Evolutionary conservation across 129 eudicot genomes (phyloP), one percentile per base, ranked within the genome.

Genomic region (Chrysanthemum makinoi): DNA sequence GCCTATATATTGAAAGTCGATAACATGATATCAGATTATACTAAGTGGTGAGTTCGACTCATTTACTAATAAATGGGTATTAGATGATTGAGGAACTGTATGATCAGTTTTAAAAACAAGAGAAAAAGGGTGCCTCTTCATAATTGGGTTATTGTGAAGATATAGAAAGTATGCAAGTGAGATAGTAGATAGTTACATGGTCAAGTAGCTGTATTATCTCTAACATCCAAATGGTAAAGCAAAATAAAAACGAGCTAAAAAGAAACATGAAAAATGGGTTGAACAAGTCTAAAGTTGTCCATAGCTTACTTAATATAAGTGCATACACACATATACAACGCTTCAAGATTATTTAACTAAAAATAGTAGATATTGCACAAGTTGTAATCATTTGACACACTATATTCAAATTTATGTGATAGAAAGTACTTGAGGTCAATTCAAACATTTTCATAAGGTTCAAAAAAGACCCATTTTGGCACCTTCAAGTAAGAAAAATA

Each of bases 1-100:
- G 73, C 82, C 73, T 78, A 24, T 1, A 63, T 50, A 70, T 18
- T 24, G 47, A 62, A 62, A 70, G 26, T n/a, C 47, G 24, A 62
- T n/a, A 62, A 11, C 24, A 18, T 62, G 3, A 12, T 59, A 69
- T 35, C 14, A 62, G 59, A 49, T 50, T 12, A 14, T n/a, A 33
- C 13, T 63, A 13, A 19, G 48, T 30, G 4, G 62, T 3, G 62
- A 52, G 4, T 52, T 52, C 18, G 9, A 17, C 19, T 17, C 57
- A 13, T 11, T 15, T 52, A 52, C 57, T 13, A 10, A 52, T 52
- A 4, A 52, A 52, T 14, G 1, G 57, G 57, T 39, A 39, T 7
- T 39, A 39, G 46, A 7, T 6, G 46, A 39, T 39, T 39, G 10
- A 39, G 46, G 9, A 7, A 2, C 46, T 39, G 10, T 39, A 39